Base-by-base conservation (phyloP, 192 early-diverging fungal genomes). In the Coemansia sp. region DNA sequence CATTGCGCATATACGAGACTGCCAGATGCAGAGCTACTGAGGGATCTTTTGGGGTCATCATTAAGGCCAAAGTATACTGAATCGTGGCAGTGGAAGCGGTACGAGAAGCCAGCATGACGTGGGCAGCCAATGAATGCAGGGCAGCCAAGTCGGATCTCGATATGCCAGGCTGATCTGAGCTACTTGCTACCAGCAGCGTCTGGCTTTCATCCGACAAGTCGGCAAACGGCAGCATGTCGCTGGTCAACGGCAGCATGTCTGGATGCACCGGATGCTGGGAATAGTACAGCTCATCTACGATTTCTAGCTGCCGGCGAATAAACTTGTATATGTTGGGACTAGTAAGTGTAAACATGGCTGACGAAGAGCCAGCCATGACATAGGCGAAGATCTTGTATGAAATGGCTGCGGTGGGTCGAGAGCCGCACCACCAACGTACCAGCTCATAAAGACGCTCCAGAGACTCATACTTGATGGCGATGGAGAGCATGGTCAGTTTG, bases 261-360 rank as follows among this genome's bases (percentile, higher is more conserved):
- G 20, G 33, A 16, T 30, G 6, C 15, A 2, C 15, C 1, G 19
- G 48, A 0, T 11, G 28, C 13, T 42, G 30, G 3, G 30, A 8
- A 45, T 70, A 70, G 49, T 63, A 70, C 10, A 63, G 46, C 3
- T 52, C 49, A 53, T 78, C 57, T 19, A 71, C 37, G 0, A 61
- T 53, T 14, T 55, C 42, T 5, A 78, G 75, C 45, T 58, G 64
- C 6, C 77, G 61, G 10, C 77, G 61, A 0, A 73, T 23, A 31
- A 62, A 79, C 53, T 73, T 79, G 70, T 73, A 79, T 52, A 70
- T 55, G 33, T 57, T 65, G 12, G 59, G 23, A 12, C 66, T 61
- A 3, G 70, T 59, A 51, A 79, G 57, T 59, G 50, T 43, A 0
- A 55, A 39, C 23, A 46, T 46, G 44, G 59, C 63, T 0, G 39